Evolutionary conservation across 2,329 filamentous ascomycete species (phyloP), one percentile per base, ranked within the genome.

Genomic region (Knufia fluminis): DNA sequence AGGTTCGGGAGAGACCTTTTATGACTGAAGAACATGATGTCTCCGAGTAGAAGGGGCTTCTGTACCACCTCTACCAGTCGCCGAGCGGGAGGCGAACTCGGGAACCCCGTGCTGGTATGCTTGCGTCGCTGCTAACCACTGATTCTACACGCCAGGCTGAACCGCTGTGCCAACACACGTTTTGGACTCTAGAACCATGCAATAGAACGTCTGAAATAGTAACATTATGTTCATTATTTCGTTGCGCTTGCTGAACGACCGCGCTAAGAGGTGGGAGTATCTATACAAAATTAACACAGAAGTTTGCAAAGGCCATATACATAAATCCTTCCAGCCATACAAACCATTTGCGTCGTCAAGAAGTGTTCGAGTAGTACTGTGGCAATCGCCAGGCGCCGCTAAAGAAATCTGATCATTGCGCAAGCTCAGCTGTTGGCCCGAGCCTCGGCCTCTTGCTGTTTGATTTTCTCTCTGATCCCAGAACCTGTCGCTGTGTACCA

Each of bases 401-500:
- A 20, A 6, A 16, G 35, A n/a, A 38, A 7, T n/a, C 35, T n/a
- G 35, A 32, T n/a, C 28, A 32, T 32, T 8, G 28, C 8, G 28
- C n/a, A n/a, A n/a, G 17, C 17, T 17, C 16, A 23, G 17, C 8
- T 24, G 19, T 23, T 41, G 17, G 16, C 38, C 16, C 38, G 36
- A 9, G 44, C 44, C 19, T 38, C 31, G 12, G 33, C 38, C 41
- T 52, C 48, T 48, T 40, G 24, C 26, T 47, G 46, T 16, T 46
- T 49, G 10, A 24, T 50, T 32, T 39, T 24, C 58, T 76, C 73
- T 52, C 77, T 68, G 14, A 77, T 80, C 49, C 77, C 78, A 10
- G 81, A 86, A 0, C 90, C 90, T 48, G 80, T 86, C 0, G 89
- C 89, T 58, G 79, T 82, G 82, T 87, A 95, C 92, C 92, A 98